These are phyloP conservation scores for Pugionium dolabratum DNA, from an alignment of 345 rosid species.

Conservation along the genomic window DNA sequence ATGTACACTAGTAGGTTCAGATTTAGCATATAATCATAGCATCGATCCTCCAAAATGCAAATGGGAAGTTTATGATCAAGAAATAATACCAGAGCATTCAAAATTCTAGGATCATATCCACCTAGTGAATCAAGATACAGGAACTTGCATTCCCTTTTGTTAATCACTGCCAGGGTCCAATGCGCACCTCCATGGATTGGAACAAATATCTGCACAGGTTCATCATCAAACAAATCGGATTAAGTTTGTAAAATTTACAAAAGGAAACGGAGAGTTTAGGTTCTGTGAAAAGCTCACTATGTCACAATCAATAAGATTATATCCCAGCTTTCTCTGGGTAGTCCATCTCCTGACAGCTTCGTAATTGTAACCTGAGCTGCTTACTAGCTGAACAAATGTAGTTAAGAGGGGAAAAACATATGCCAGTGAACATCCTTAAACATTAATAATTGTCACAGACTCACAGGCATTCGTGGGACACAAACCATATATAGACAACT, in stretches of 20 bases:
- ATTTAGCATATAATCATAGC: not conserved
- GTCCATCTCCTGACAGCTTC: slow-evolving; percentile 91
- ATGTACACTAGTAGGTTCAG: not conserved
- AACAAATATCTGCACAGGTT: slow-evolving; percentile 72
- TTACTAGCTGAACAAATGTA: slow-evolving; percentile 50
- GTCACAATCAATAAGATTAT: slow-evolving; percentile 68
- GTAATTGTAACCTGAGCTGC: slow-evolving; percentile 53
- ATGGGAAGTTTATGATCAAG: not conserved
- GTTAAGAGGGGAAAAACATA: not conserved
- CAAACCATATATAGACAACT: not conserved
- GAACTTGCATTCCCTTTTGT: slow-evolving; percentile 72
- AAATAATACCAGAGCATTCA: slow-evolving; percentile 60
- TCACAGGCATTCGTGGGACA: not conserved
- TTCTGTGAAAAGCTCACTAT: slow-evolving; percentile 47
- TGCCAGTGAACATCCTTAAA: slow-evolving; percentile 1
- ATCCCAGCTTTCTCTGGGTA: slow-evolving; percentile 69
- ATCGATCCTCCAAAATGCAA: slow-evolving; percentile 14
- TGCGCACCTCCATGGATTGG: slow-evolving; percentile 76
- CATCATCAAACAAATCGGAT: slow-evolving; percentile 1
- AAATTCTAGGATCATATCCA: slow-evolving; percentile 48
- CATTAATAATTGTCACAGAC: not conserved
- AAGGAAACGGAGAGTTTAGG: not conserved
- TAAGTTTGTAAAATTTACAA: not conserved
- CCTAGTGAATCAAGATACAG: slow-evolving; percentile 88
- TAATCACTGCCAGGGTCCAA: slow-evolving; percentile 92